These are phyloP conservation scores for Sporothrix dimorphospora DNA, from an alignment of 2,329 filamentous ascomycete species.

Conservation along the genomic window DNA sequence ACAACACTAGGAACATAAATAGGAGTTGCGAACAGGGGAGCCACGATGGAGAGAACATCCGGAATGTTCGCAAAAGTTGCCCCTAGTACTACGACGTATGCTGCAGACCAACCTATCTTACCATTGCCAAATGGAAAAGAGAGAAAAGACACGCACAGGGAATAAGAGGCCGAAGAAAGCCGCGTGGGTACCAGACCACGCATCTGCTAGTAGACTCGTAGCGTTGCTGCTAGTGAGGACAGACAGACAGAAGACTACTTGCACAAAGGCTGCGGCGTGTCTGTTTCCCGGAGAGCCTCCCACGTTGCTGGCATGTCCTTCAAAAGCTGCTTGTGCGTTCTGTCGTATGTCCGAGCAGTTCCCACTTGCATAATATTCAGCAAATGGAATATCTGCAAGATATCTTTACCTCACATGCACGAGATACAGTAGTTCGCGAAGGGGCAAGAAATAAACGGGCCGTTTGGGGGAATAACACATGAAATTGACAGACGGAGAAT, in stretches of 20 bases:
- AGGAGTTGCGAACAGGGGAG: not conserved
- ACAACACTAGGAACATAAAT: not conserved
- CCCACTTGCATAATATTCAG: not conserved
- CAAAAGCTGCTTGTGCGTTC: not conserved
- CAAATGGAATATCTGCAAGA: constrained; percentile 1
- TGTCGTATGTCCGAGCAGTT: constrained; percentile 10
- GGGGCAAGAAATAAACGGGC: constrained; percentile 16
- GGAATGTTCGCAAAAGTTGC: not conserved
- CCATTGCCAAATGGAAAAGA: not conserved
- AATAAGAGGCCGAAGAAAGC: not conserved
- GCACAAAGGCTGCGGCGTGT: not conserved
- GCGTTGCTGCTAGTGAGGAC: not conserved
- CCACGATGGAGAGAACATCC: constrained; percentile 8
- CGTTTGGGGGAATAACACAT: not conserved
- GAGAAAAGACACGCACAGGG: not conserved
- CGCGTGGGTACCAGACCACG: not conserved
- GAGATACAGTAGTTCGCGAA: not conserved
- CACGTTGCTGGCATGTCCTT: not conserved
- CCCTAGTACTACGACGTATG: not conserved
- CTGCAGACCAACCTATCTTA: not conserved
- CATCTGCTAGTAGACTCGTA: not conserved
- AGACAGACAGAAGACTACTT: not conserved
- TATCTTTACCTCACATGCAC: not conserved
- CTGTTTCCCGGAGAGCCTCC: not conserved
- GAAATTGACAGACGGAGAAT: not conserved